These are phyloP conservation scores for Akanthomyces dipterigenus DNA, from an alignment of 2,329 filamentous ascomycete genomes.

Conservation along the genomic window DNA sequence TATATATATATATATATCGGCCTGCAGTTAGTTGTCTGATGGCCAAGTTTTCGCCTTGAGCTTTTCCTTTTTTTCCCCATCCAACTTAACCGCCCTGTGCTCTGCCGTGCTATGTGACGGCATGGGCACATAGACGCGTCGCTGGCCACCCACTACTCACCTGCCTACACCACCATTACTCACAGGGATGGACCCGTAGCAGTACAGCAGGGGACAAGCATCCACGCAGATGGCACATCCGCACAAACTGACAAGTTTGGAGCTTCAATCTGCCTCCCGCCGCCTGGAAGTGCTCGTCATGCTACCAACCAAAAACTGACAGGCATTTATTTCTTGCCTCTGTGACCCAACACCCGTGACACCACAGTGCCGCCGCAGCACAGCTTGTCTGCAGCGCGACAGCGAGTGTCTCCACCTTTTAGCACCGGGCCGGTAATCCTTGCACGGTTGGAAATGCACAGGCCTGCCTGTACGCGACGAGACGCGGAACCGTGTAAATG, in stretches of 20 bases:
- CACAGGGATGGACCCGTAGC: no score
- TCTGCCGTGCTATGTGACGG: no score
- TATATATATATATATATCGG: no score
- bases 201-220: background rate
- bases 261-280: background rate
- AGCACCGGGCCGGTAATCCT: background rate
- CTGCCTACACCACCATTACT: no score
- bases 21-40: no score
- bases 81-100: no score
- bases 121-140: background rate
- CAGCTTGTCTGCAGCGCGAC: background rate
- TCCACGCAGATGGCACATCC: background rate
- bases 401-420: background rate
- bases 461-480: slow-evolving; percentile 5
- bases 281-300: background rate
- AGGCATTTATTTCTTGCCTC: background rate
- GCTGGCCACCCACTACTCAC: no score
- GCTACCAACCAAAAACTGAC: background rate
- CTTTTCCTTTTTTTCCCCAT: no score
- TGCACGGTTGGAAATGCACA: background rate
- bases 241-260: background rate
- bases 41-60: no score
- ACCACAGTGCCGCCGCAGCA: background rate
- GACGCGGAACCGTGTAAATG: slow-evolving; percentile 11
- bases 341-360: background rate